These are phyloP conservation scores for Leishmania amazonensis DNA, from an alignment of 208 protist species.

Conservation along the genomic window DNA sequence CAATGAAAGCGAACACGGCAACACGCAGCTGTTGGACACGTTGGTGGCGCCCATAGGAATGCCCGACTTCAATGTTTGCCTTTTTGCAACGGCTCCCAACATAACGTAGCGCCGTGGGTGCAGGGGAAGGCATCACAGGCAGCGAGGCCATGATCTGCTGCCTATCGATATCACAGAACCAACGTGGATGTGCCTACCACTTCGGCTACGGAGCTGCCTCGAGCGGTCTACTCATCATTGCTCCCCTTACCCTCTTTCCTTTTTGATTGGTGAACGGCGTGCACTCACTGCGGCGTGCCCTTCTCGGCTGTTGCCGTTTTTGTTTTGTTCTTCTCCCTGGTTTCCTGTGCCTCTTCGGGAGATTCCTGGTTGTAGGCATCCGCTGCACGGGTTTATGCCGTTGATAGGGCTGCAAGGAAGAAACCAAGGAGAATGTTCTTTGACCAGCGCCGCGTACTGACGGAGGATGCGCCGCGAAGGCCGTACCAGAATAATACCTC, in stretches of 20 bases:
- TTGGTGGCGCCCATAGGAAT: neutral
- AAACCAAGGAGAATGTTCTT: slow-evolving; percentile 48
- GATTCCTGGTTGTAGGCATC: neutral
- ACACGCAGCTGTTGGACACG: neutral
- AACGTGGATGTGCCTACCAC: neutral
- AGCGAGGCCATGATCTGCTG: neutral
- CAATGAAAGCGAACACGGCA: neutral
- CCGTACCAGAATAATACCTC: slow-evolving; percentile 58
- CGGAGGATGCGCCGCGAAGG: slow-evolving; percentile 39
- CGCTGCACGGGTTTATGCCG: neutral
- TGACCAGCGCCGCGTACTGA: slow-evolving; percentile 37
- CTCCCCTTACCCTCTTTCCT: neutral
- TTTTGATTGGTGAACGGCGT: neutral
- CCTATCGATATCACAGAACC: neutral
- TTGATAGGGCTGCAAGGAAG: neutral
- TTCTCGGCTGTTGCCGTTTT: neutral
- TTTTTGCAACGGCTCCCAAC: neutral
- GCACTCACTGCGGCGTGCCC: too few relatives aligned
- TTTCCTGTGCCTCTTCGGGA: neutral
- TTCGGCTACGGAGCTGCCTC: neutral
- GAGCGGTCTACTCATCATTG: neutral
- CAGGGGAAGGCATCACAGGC: neutral
- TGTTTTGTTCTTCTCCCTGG: neutral
- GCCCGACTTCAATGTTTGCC: neutral
- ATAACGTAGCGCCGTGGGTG: neutral